phyloP scores from a whole-genome alignment of 371 early-diverging fungal genomes.

The Massospora cicadina region DNA sequence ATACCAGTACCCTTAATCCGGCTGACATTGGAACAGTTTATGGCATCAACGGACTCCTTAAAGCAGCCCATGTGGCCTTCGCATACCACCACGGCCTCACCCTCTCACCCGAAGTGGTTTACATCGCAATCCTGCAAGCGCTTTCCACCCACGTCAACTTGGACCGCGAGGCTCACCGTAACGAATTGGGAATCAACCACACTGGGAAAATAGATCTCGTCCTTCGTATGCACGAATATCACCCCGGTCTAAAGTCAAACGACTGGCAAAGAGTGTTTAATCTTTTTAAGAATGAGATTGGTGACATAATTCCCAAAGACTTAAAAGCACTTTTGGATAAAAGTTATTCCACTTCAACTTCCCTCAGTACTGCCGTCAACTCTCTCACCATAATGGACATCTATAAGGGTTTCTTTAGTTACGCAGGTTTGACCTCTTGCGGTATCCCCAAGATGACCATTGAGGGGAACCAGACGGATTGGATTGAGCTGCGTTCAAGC shows the following conservation, averaged over 20 bases:
- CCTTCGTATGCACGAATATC: not conserved
- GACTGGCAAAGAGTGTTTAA: not conserved
- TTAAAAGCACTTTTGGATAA: not conserved
- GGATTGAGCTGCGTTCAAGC: not conserved
- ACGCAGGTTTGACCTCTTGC: not conserved
- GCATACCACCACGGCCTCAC: not conserved
- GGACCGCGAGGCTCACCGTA: not conserved
- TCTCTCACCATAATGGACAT: not conserved
- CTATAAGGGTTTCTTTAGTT: not conserved
- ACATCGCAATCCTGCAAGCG: not conserved
- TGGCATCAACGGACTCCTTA: not conserved
- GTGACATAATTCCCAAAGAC: not conserved
- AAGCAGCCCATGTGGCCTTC: not conserved
- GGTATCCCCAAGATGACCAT: not conserved
- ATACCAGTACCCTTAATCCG: no score
- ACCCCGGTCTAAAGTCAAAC: not conserved
- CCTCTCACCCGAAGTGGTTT: not conserved
- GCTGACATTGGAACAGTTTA: no score
- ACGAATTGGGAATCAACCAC: not conserved
- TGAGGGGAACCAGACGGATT: not conserved
- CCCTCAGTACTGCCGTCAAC: not conserved
- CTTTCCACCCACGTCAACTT: not conserved
- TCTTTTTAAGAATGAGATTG: not conserved
- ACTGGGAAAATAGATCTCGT: not conserved
- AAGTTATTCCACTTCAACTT: not conserved